phyloP scores from a whole-genome alignment of 176 grass and related monocot species.

The Typha latifolia region DNA sequence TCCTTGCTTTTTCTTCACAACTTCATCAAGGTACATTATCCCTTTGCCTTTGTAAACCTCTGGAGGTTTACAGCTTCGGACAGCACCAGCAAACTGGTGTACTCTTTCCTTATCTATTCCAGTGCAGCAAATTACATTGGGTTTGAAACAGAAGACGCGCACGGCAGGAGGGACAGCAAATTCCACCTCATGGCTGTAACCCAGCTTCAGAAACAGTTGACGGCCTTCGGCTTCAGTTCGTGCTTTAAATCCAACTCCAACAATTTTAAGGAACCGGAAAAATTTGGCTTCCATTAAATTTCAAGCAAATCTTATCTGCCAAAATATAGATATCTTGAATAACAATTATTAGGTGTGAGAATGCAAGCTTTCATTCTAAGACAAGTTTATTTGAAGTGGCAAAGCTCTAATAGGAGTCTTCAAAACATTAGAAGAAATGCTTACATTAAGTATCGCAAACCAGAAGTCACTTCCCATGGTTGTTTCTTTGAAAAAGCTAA shows the following conservation, averaged over 20 bases:
- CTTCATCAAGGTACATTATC: conserved; percentile 57
- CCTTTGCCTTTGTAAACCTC: conserved; percentile 63
- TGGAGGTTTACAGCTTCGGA: conserved; percentile 49
- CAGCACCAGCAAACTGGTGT: conserved; percentile 46
- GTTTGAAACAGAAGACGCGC: conserved; percentile 61
- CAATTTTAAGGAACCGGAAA: conserved; percentile 59
- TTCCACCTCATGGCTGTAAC: conserved; percentile 60
- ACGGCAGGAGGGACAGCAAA: conserved; percentile 57
- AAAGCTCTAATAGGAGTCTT: too few relatives aligned
- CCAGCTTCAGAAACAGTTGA: conserved; percentile 62
- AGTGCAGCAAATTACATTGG: conserved; percentile 49
- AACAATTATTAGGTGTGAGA: too few relatives aligned
- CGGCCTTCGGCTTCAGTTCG: conserved; percentile 51
- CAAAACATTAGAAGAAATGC: too few relatives aligned
- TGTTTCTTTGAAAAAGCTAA: too few relatives aligned
- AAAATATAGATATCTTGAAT: too few relatives aligned
- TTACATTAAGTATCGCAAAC: too few relatives aligned
- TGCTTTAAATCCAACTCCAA: conserved; percentile 55
- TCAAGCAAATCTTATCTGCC: too few relatives aligned
- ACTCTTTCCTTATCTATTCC: conserved; percentile 46
- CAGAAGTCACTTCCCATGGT: too few relatives aligned
- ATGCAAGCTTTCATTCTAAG: too few relatives aligned
- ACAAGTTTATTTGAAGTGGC: too few relatives aligned
- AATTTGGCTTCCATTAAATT: conserved; percentile 42
- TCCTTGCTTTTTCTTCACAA: conserved; percentile 55